Evolutionary conservation across 2,329 filamentous ascomycete species (phyloP).

Genomic region (Parastagonospora avenae): DNA sequence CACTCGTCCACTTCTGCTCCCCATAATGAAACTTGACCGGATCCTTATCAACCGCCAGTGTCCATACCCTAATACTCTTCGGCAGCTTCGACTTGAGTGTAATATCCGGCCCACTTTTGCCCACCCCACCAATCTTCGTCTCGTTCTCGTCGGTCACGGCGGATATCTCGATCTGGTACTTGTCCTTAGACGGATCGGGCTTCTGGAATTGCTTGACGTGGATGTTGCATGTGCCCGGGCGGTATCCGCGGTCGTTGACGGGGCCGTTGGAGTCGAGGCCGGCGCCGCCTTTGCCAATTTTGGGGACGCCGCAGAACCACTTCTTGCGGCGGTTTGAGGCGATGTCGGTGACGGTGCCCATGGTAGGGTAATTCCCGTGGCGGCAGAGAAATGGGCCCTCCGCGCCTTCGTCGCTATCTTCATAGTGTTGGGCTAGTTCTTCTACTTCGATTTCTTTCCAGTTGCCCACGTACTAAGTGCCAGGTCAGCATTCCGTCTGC

Average conservation of each 20-base stretch:
- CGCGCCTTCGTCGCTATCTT: not conserved
- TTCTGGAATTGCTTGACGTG: constrained; percentile 14
- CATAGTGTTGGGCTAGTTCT: not conserved
- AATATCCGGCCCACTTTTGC: not conserved
- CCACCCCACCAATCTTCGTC: constrained; percentile 4
- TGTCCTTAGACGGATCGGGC: constrained; percentile 12
- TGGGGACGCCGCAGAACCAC: constrained; percentile 12
- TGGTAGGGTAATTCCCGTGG: not conserved
- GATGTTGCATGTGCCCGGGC: constrained; percentile 5
- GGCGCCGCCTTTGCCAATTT: constrained; percentile 5
- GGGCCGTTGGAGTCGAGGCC: constrained; percentile 10
- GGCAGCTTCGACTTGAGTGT: constrained; percentile 8
- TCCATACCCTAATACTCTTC: constrained; percentile 3
- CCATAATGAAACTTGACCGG: constrained; percentile 6
- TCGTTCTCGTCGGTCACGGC: constrained; percentile 8
- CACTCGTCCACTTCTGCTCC: constrained; percentile 4
- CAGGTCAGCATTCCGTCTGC: not conserved
- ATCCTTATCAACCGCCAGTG: constrained; percentile 5
- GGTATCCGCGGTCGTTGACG: constrained; percentile 4
- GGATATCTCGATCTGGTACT: constrained; percentile 7
- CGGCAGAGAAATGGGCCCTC: not conserved
- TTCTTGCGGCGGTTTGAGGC: constrained; percentile 1
- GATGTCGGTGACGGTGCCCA: not conserved
- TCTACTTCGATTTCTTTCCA: constrained; percentile 8
- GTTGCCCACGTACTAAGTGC: constrained; percentile 3